A percentile compares a stretch with the other conserved stretches of the same genome.
These are phyloP conservation scores for Echites panduratus DNA, from an alignment of 257 asterid genomes.

Conservation along the genomic window DNA sequence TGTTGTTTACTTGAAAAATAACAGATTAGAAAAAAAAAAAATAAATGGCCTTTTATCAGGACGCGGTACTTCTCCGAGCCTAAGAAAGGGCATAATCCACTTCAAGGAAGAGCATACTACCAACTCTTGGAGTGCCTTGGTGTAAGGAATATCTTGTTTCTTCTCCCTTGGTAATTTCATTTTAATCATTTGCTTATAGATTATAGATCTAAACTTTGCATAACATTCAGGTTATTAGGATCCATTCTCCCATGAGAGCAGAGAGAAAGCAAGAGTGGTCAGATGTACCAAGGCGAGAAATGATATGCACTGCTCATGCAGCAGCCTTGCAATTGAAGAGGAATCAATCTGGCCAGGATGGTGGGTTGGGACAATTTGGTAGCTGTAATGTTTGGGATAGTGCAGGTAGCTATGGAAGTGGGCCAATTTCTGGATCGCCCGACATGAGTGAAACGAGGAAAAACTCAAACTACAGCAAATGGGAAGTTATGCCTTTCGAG, in stretches of 20 bases:
- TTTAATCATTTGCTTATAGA: constrained; percentile 6
- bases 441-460: constrained; percentile 67
- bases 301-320: constrained; percentile 67
- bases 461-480: constrained; percentile 73
- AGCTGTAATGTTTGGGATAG: constrained; percentile 90
- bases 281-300: constrained; percentile 69
- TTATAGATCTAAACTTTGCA: constrained; percentile 1
- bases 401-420: constrained; percentile 62
- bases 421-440: constrained; percentile 65
- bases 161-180: not conserved
- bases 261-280: constrained; percentile 87
- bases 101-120: constrained; percentile 98
- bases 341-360: constrained; percentile 35
- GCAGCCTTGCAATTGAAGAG: constrained; percentile 68
- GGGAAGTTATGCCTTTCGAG: constrained; percentile 73
- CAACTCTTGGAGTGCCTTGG: constrained; percentile 99
- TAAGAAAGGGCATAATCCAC: constrained; percentile 98
- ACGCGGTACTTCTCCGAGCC: constrained; percentile 90
- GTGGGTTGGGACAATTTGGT: constrained; percentile 54
- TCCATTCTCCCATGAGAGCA: constrained; percentile 99
- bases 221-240: constrained; percentile 73
- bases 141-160: constrained; percentile 37
- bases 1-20: not conserved
- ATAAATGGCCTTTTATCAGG: constrained; percentile 17
- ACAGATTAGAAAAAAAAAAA: not conserved